phyloP scores from a whole-genome alignment of 331 rosid species.

The Saraca asoca region DNA sequence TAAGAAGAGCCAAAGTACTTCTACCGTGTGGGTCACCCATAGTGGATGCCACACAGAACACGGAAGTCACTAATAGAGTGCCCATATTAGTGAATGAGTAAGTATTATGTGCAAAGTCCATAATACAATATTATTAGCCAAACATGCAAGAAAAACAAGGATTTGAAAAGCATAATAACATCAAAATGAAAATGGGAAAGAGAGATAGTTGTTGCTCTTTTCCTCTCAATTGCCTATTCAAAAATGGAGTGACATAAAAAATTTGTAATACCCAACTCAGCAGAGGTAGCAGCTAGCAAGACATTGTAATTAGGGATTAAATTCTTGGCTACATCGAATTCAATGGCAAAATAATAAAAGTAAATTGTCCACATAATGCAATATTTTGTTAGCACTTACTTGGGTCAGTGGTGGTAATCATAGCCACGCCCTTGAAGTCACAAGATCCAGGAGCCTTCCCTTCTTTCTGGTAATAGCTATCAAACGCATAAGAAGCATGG shows the following conservation, averaged over 20 bases:
- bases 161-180: slow-evolving; percentile 3
- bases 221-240: slow-evolving; percentile 15
- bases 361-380: slow-evolving; percentile 8
- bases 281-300: slow-evolving; percentile 13
- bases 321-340: slow-evolving; percentile 2
- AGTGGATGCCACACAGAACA: slow-evolving; percentile 35
- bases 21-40: slow-evolving; percentile 31
- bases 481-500: slow-evolving; percentile 88
- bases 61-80: slow-evolving; percentile 22
- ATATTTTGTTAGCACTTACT: slow-evolving; percentile 50
- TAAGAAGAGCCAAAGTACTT: slow-evolving; percentile 34
- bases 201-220: slow-evolving; percentile 3
- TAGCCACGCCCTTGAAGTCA: slow-evolving; percentile 83
- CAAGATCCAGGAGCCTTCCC: slow-evolving; percentile 70
- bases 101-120: not conserved
- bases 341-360: slow-evolving; percentile 6
- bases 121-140: slow-evolving; percentile 15
- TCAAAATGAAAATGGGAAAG: not conserved
- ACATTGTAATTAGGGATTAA: not conserved
- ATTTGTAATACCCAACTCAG: too few relatives aligned
- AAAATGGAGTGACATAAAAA: not conserved
- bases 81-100: not conserved
- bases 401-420: slow-evolving; percentile 82
- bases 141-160: slow-evolving; percentile 21
- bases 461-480: slow-evolving; percentile 79